A percentile compares a stretch with the other conserved stretches of the same genome.
Conservation (phyloP, 78 protist genomes). For the Protostelium mycophagum region DNA sequence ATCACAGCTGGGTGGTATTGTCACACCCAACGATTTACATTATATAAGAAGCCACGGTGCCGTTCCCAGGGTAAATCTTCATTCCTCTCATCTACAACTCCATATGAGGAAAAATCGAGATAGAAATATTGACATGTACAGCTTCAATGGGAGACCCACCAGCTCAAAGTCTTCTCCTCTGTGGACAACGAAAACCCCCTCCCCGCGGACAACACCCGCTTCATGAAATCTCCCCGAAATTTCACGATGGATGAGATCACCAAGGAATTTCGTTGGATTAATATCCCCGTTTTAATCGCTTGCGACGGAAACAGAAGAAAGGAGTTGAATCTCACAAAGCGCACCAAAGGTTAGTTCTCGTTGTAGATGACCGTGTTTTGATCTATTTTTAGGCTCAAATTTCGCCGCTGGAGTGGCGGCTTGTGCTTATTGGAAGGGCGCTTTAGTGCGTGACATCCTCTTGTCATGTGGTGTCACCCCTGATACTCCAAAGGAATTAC, state of each 20-base stretch:
- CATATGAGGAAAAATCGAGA: not conserved
- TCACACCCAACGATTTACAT: not conserved
- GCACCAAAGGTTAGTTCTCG: not conserved
- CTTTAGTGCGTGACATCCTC: not conserved
- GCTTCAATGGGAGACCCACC: not conserved
- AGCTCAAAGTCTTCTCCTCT: not conserved
- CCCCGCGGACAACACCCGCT: not conserved
- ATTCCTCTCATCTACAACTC: not conserved
- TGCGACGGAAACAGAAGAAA: not conserved
- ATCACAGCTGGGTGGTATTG: not conserved
- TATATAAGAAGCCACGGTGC: not conserved
- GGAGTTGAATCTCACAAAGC: not conserved
- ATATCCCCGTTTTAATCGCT: not conserved
- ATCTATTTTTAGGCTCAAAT: not conserved
- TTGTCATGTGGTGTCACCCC: not conserved
- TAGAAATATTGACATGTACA: not conserved
- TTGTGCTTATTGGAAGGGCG: not conserved
- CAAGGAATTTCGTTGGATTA: not conserved
- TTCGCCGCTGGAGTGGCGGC: not conserved
- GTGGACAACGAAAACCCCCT: not conserved
- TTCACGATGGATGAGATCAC: not conserved
- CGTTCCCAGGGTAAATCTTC: not conserved
- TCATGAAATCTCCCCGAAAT: not conserved
- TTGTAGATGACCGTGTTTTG: no score
- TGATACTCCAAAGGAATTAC: not conserved